These are phyloP conservation scores for Auxenochlorella protothecoides DNA, from an alignment of 139 green algal genomes.

Conservation along the genomic window DNA sequence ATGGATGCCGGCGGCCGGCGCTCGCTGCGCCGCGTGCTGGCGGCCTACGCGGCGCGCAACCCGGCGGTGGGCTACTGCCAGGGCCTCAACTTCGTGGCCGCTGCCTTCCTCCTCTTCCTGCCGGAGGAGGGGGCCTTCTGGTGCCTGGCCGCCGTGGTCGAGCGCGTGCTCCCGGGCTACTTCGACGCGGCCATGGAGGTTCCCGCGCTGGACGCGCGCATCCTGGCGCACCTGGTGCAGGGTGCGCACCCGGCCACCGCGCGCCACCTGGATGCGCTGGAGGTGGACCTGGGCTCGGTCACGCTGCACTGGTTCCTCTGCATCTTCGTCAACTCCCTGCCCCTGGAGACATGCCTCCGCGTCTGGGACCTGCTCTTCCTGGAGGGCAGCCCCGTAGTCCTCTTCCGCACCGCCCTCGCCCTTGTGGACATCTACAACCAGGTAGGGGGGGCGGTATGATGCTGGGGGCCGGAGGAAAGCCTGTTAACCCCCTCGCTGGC, in stretches of 20 bases:
- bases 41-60: conserved; percentile 62
- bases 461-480: background rate
- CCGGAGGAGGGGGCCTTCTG: conserved; percentile 85
- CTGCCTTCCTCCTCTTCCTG: conserved; percentile 70
- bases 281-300: conserved; percentile 49
- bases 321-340: conserved; percentile 80
- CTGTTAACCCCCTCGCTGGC: background rate
- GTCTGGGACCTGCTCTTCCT: conserved; percentile 80
- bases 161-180: conserved; percentile 56
- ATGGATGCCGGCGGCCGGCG: conserved; percentile 33
- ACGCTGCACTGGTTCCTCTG: conserved; percentile 71
- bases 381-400: conserved; percentile 48
- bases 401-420: conserved; percentile 61
- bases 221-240: conserved; percentile 49
- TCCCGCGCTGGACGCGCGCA: conserved; percentile 59
- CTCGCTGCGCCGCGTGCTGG: conserved; percentile 46
- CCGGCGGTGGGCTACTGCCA: conserved; percentile 69
- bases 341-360: conserved; percentile 68
- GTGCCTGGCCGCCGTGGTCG: conserved; percentile 55
- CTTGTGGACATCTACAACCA: conserved; percentile 63
- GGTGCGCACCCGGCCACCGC: conserved; percentile 44
- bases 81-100: conserved; percentile 84
- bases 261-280: conserved; percentile 41
- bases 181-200: conserved; percentile 70
- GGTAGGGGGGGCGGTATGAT: conserved; percentile 6